These are phyloP conservation scores for Camptophora hylomeconis DNA, from an alignment of 2,329 filamentous ascomycete species.

Conservation along the genomic window DNA sequence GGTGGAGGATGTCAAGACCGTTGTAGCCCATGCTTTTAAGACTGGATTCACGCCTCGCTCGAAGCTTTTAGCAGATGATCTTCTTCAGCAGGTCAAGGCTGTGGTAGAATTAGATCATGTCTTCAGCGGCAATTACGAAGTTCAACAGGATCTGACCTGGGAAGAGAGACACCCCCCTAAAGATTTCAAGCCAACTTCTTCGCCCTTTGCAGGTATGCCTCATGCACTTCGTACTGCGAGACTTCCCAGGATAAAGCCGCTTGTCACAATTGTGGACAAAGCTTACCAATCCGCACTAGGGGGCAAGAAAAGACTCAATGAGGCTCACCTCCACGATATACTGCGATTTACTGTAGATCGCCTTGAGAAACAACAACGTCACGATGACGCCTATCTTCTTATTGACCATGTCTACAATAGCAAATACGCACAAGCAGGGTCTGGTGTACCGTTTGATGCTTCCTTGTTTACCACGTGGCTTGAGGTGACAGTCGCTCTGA, in stretches of 20 bases:
- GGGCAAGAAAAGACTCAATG: constrained; percentile 2
- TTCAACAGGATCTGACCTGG: too few relatives aligned
- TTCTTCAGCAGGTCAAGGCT: too few relatives aligned
- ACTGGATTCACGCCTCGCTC: too few relatives aligned
- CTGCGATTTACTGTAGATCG: constrained; percentile 6
- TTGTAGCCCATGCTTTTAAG: too few relatives aligned
- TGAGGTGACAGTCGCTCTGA: constrained; percentile 5
- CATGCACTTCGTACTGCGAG: constrained; percentile 1
- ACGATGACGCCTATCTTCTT: constrained; percentile 6
- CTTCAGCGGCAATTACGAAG: too few relatives aligned
- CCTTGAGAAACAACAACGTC: constrained; percentile 3
- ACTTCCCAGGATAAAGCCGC: constrained; percentile 1
- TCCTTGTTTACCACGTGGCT: constrained; percentile 11
- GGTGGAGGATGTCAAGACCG: too few relatives aligned
- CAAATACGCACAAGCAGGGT: constrained; percentile 5
- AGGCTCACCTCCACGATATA: constrained; percentile 7
- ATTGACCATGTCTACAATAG: constrained; percentile 10
- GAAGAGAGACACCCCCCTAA: too few relatives aligned
- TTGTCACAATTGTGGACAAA: constrained; percentile 1
- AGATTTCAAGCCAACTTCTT: too few relatives aligned
- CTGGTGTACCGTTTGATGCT: constrained; percentile 8
- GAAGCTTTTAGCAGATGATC: too few relatives aligned
- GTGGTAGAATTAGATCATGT: too few relatives aligned
- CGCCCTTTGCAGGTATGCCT: too few relatives aligned
- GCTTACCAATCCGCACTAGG: constrained; percentile 5